These are phyloP conservation scores for Trichosporon sp. DNA, from an alignment of 1,284 basidiomycete species.

Conservation along the genomic window DNA sequence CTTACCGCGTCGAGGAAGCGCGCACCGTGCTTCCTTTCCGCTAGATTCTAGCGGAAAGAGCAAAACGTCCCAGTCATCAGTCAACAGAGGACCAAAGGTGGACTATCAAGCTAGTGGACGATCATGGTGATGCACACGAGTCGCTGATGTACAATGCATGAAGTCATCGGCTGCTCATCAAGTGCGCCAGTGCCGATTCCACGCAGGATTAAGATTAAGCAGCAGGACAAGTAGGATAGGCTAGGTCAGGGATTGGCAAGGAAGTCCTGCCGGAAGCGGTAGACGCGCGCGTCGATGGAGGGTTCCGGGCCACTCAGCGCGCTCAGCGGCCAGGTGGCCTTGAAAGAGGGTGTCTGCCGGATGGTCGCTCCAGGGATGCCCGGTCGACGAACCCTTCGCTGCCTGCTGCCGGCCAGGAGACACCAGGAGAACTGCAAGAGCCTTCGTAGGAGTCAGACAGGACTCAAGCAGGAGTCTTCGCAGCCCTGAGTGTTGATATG, in stretches of 20 bases:
- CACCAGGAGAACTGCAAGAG: not conserved
- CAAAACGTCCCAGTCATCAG: too few species aligned
- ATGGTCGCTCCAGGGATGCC: not conserved
- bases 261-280: conserved; percentile 1
- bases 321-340: not conserved
- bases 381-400: conserved; percentile 3
- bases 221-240: not conserved
- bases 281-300: not conserved
- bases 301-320: not conserved
- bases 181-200: not conserved
- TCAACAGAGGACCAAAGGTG: too few species aligned
- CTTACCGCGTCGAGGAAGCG: not conserved
- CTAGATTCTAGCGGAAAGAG: too few species aligned
- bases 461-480: not conserved
- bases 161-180: not conserved
- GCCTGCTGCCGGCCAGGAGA: not conserved
- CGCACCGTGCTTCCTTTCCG: not conserved
- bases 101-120: too few species aligned
- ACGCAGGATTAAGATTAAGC: conserved; percentile 1
- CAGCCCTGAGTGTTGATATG: conserved; percentile 7
- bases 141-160: not conserved
- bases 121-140: too few species aligned
- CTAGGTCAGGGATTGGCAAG: not conserved
- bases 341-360: not conserved
- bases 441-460: not conserved